Conservation (phyloP, 148 eudicot genomes). For the Spergularia bocconei region DNA sequence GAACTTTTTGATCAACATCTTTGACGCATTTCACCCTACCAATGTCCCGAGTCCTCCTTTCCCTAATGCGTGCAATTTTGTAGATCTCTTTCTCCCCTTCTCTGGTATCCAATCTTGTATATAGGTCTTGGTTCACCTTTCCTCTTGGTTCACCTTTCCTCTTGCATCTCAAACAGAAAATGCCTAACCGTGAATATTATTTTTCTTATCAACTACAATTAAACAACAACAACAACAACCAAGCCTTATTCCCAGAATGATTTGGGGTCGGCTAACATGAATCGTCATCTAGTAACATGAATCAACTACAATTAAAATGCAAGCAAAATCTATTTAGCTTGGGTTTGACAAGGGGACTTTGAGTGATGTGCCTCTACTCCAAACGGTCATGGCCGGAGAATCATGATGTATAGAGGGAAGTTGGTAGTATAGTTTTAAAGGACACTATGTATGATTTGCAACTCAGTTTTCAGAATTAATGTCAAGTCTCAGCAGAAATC, state of each 20-base stretch:
- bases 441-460: neutral
- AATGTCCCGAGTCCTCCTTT: too few species aligned
- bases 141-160: too few species aligned
- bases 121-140: too few species aligned
- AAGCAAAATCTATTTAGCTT: neutral
- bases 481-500: conserved; percentile 9
- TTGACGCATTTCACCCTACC: too few species aligned
- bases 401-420: neutral
- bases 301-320: neutral
- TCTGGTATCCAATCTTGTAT: too few species aligned
- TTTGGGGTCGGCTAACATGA: too few species aligned
- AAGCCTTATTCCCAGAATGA: too few species aligned
- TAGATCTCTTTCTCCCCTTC: too few species aligned
- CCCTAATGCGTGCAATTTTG: too few species aligned
- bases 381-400: neutral
- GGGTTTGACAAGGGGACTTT: neutral
- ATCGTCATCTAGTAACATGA: too few species aligned
- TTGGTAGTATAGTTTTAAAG: conserved; percentile 1
- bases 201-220: neutral
- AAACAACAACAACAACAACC: too few species aligned
- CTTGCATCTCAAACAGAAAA: conserved; percentile 18
- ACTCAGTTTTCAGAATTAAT: neutral
- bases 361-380: neutral
- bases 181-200: neutral
- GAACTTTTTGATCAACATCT: too few species aligned